These are phyloP conservation scores for Suillus discolor DNA, from an alignment of 768 basidiomycete species.

Conservation along the genomic window DNA sequence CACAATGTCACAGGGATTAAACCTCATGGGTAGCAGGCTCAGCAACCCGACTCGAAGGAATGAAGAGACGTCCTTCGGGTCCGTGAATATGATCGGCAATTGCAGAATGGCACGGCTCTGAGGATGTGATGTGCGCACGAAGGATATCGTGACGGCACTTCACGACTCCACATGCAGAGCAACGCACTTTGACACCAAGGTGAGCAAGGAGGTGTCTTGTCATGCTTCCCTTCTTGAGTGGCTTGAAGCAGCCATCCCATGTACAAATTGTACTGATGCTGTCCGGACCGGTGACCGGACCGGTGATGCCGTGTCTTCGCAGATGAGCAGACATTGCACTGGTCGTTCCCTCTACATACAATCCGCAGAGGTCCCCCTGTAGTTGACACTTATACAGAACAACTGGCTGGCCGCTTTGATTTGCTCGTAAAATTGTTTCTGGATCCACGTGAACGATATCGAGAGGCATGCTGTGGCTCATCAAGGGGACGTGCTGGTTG, in stretches of 20 bases:
- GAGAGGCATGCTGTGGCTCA: not conserved
- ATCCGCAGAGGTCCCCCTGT: not conserved
- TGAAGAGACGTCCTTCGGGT: not conserved
- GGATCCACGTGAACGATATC: not conserved
- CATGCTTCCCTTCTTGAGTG: constrained; percentile 10
- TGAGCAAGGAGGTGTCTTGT: constrained; percentile 12
- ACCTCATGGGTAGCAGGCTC: not conserved
- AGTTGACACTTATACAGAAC: not conserved
- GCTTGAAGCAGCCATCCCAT: constrained; percentile 6
- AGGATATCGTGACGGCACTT: not conserved
- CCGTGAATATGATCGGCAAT: not conserved
- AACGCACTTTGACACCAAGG: constrained; percentile 1
- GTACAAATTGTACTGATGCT: constrained; percentile 4
- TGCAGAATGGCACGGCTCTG: not conserved
- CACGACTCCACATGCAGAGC: not conserved
- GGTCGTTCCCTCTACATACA: constrained; percentile 1
- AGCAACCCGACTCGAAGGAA: not conserved
- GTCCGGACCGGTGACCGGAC: not conserved
- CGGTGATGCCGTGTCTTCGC: constrained; percentile 5
- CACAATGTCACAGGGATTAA: not conserved
- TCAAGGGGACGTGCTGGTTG: not conserved
- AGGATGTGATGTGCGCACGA: not conserved
- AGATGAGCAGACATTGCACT: constrained; percentile 8
- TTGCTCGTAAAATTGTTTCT: not conserved
- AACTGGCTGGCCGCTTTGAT: not conserved